Conservation (phyloP, 768 basidiomycete species). For the Rubroboletus pulcherrimus region DNA sequence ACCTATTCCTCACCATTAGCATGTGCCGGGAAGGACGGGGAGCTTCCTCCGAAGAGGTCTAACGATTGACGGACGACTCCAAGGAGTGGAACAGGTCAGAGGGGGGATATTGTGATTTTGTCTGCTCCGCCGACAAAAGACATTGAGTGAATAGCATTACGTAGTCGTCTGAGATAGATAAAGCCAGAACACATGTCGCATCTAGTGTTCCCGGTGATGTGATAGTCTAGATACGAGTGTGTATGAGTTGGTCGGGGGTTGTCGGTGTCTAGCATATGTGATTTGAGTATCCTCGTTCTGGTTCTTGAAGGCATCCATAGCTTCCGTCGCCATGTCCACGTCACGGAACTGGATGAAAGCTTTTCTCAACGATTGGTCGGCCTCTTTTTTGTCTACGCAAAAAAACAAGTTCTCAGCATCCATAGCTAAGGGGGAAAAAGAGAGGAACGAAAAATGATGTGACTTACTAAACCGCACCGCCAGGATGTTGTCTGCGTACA, state of each 20-base stretch:
- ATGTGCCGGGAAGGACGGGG: no score
- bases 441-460: neutral
- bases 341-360: constrained; percentile 55
- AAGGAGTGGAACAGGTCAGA: neutral
- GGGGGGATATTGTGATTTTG: constrained; percentile 1
- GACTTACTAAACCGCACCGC: constrained; percentile 33
- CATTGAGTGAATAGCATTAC: constrained; percentile 1
- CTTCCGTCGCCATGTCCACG: constrained; percentile 45
- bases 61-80: no score
- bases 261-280: constrained; percentile 19
- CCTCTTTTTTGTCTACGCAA: constrained; percentile 35
- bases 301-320: constrained; percentile 38
- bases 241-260: neutral
- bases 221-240: constrained; percentile 23
- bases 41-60: neutral
- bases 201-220: constrained; percentile 4
- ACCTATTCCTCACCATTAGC: neutral
- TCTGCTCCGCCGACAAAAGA: neutral
- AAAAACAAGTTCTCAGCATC: neutral
- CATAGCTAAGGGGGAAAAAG: neutral
- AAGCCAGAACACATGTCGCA: neutral
- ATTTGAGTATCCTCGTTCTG: constrained; percentile 6
- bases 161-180: neutral
- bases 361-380: constrained; percentile 27
- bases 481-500: constrained; percentile 7